These are phyloP conservation scores for Urostyla sp. DNA, from an alignment of 73 alveolate species.

Conservation along the genomic window DNA sequence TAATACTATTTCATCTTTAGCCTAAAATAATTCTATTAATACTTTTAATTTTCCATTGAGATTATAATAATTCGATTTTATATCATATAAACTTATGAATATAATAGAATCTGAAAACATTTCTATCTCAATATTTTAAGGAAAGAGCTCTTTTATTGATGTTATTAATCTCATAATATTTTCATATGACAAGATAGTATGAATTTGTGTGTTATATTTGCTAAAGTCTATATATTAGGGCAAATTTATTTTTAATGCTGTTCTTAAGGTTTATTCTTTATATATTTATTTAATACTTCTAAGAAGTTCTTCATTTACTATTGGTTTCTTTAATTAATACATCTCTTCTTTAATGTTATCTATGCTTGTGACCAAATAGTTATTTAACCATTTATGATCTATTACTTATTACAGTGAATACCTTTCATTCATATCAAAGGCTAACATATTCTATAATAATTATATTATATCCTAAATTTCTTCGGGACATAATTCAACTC, in stretches of 20 bases:
- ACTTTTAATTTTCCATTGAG: neutral
- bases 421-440: neutral
- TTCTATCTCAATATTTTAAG: too few relatives aligned
- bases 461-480: neutral
- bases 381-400: conserved; percentile 13
- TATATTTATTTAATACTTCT: neutral
- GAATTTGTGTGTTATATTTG: conserved; percentile 7
- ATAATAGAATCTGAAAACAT: neutral
- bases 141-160: too few relatives aligned
- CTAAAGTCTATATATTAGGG: conserved; percentile 17
- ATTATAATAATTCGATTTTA: neutral
- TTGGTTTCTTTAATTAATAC: neutral
- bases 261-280: neutral
- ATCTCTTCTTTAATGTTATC: neutral
- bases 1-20: neutral
- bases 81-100: neutral
- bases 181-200: neutral
- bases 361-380: neutral
- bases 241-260: neutral
- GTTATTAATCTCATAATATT: too few relatives aligned
- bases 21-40: neutral
- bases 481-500: neutral
- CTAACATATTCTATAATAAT: neutral
- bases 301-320: neutral
- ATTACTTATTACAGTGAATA: conserved; percentile 4